Conservation (phyloP, 2,329 filamentous ascomycete genomes). For the Herpotrichia juniperi region DNA sequence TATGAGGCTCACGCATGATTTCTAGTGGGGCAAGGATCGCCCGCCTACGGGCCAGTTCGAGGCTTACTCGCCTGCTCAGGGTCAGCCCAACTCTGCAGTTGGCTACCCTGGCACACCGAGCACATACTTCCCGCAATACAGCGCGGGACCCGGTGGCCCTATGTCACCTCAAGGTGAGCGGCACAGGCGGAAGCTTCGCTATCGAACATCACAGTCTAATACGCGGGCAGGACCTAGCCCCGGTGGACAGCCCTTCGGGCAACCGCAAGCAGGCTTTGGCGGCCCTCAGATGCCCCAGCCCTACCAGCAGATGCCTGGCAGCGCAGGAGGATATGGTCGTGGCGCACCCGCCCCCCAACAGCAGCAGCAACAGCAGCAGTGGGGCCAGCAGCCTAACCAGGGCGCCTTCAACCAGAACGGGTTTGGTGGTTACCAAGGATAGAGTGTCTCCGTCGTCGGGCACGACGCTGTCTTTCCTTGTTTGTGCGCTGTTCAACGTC, state of each 20-base stretch:
- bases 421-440: conserved; percentile 67
- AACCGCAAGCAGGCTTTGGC: conserved; percentile 64
- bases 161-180: conserved; percentile 66
- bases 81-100: conserved; percentile 64
- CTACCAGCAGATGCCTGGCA: conserved; percentile 61
- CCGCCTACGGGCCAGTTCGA: conserved; percentile 84
- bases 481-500: conserved; percentile 38
- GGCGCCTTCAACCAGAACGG: conserved; percentile 59
- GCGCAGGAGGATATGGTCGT: conserved; percentile 83
- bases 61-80: conserved; percentile 81
- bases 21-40: conserved; percentile 98
- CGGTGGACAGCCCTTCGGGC: conserved; percentile 67
- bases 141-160: conserved; percentile 57
- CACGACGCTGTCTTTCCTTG: conserved; percentile 21
- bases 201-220: conserved; percentile 46
- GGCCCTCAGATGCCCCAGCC: conserved; percentile 61
- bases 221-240: conserved; percentile 58
- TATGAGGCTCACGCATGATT: conserved; percentile 38
- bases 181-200: conserved; percentile 41
- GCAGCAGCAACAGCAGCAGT: conserved; percentile 43
- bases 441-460: conserved; percentile 33
- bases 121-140: conserved; percentile 92
- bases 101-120: conserved; percentile 77
- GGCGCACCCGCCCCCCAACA: conserved; percentile 59
- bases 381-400: conserved; percentile 59